Conservation (phyloP, 2,329 filamentous ascomycete species). For the Colletotrichum ledebouriae region DNA sequence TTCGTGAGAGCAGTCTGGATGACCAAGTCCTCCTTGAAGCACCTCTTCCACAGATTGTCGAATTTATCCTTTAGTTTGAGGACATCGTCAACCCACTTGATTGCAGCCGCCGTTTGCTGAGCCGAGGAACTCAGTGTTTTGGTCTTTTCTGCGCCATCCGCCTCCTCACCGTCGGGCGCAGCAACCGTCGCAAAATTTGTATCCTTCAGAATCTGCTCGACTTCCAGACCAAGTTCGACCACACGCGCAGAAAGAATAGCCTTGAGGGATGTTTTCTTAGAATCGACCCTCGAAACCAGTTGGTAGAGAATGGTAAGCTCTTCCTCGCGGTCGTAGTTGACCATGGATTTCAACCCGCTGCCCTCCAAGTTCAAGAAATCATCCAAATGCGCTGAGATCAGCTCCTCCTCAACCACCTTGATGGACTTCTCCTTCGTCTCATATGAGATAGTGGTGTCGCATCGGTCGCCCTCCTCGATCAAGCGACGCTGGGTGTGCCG, state of each 20-base stretch:
- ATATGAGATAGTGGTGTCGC: conserved; percentile 82
- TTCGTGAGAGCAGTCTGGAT: conserved; percentile 86
- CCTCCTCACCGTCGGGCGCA: conserved; percentile 61
- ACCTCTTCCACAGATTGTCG: conserved; percentile 79
- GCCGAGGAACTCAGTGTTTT: conserved; percentile 64
- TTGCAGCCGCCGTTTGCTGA: conserved; percentile 86
- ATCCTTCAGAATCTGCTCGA: conserved; percentile 77
- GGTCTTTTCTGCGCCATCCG: conserved; percentile 61
- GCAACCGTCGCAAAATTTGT: conserved; percentile 63
- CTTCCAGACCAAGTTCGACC: conserved; percentile 82
- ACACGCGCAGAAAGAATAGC: conserved; percentile 80
- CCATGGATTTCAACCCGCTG: conserved; percentile 89
- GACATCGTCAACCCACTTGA: conserved; percentile 96
- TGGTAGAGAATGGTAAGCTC: conserved; percentile 87
- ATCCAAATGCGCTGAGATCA: conserved; percentile 82
- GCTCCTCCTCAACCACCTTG: conserved; percentile 81
- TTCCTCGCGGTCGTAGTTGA: conserved; percentile 86
- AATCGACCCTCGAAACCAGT: conserved; percentile 82
- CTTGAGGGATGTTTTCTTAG: conserved; percentile 77
- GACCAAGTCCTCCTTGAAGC: conserved; percentile 81
- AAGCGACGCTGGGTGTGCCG: conserved; percentile 81
- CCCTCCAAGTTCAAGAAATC: conserved; percentile 88
- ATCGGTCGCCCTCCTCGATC: conserved; percentile 84
- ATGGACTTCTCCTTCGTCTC: conserved; percentile 81
- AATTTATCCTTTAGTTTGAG: conserved; percentile 90